Conservation (phyloP, 352 stramenopile species). For the Phytophthora sansomeana region DNA sequence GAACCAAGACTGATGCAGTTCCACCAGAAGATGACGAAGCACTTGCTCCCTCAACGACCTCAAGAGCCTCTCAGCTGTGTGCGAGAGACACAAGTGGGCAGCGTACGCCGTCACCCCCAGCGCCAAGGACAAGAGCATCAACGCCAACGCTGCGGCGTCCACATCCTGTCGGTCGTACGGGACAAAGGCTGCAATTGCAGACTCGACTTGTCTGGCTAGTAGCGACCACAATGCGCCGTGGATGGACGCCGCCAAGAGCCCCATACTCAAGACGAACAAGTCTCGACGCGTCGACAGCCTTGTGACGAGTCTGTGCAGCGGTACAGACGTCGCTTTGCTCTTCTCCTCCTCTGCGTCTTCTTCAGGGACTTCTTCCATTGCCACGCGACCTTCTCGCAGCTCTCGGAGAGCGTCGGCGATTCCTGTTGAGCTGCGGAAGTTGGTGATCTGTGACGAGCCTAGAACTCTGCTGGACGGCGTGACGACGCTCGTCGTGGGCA, state of each 20-base stretch:
- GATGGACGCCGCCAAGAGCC: constrained; percentile 26
- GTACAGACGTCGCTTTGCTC: not conserved
- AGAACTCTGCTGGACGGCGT: constrained; percentile 6
- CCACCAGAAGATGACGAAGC: constrained; percentile 29
- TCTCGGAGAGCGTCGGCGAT: constrained; percentile 34
- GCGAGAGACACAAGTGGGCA: constrained; percentile 34
- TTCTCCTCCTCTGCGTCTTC: constrained; percentile 19
- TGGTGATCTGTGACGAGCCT: constrained; percentile 12
- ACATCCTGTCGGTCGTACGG: constrained; percentile 24
- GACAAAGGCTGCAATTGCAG: constrained; percentile 18
- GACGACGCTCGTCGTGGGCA: constrained; percentile 24
- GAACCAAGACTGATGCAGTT: constrained; percentile 32
- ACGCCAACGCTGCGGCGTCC: constrained; percentile 21
- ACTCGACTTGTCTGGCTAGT: constrained; percentile 6
- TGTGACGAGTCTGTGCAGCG: constrained; percentile 22
- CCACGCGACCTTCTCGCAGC: constrained; percentile 26
- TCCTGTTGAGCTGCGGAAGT: constrained; percentile 15
- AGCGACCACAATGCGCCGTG: constrained; percentile 29
- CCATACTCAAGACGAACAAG: constrained; percentile 34
- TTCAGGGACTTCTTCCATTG: constrained; percentile 3
- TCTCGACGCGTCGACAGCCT: constrained; percentile 18
- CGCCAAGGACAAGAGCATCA: constrained; percentile 30
- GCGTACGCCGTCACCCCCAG: constrained; percentile 31
- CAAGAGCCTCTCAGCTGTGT: constrained; percentile 26
- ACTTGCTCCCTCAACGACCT: constrained; percentile 28